These are phyloP conservation scores for Saposhnikovia divaricata DNA, from an alignment of 129 eudicot species.

Conservation along the genomic window DNA sequence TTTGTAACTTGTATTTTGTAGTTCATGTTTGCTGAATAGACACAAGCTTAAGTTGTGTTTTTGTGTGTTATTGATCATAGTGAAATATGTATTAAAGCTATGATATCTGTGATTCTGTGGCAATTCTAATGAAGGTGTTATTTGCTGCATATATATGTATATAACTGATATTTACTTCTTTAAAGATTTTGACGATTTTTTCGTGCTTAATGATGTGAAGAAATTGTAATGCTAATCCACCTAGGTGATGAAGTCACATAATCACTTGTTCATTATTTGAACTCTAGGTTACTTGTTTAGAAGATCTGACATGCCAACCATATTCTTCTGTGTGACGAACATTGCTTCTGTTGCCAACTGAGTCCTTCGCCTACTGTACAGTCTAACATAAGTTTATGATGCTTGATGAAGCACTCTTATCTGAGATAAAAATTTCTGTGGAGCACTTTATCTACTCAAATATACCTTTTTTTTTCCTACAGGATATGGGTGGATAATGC, in stretches of 20 bases:
- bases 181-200: neutral
- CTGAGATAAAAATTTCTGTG: neutral
- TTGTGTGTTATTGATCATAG: neutral
- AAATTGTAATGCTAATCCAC: neutral
- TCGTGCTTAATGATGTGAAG: neutral
- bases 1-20: neutral
- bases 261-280: neutral
- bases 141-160: neutral
- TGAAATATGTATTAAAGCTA: neutral
- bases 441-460: neutral
- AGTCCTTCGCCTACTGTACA: neutral
- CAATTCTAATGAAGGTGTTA: neutral
- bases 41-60: too few relatives aligned
- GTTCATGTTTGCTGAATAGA: neutral
- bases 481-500: slow-evolving; percentile 1
- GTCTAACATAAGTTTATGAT: neutral
- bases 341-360: neutral
- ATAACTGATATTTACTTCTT: neutral
- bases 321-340: neutral
- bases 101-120: neutral
- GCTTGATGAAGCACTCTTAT: neutral
- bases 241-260: neutral
- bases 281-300: neutral
- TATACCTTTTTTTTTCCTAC: neutral
- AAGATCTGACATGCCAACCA: slow-evolving; percentile 3